Evolutionary conservation across 768 basidiomycete species (phyloP).

Genomic region (Sistotremastrum niveocremeum): DNA sequence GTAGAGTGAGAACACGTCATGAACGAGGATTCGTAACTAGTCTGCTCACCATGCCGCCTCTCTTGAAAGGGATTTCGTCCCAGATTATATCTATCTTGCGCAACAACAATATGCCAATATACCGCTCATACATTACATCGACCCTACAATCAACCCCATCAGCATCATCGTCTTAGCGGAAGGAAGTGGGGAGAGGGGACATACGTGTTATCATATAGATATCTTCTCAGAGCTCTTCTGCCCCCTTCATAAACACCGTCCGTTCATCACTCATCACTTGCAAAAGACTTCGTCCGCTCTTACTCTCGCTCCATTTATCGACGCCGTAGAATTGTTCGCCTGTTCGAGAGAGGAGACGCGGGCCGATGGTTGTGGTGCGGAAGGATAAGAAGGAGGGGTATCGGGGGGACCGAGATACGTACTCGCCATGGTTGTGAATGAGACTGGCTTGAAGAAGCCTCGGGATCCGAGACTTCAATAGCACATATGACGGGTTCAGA

Average conservation of each 20-base stretch:
- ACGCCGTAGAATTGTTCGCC: slow-evolving; percentile 66
- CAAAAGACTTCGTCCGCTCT: slow-evolving; percentile 52
- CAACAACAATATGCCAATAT: too few relatives aligned
- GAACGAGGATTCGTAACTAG: too few relatives aligned
- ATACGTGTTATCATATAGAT: slow-evolving; percentile 72
- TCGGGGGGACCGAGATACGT: slow-evolving; percentile 68
- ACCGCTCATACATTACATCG: too few relatives aligned
- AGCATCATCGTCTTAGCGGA: slow-evolving; percentile 1
- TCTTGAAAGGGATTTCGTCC: too few relatives aligned
- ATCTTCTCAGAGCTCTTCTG: too few relatives aligned
- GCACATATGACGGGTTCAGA: background rate
- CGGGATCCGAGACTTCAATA: slow-evolving; percentile 48
- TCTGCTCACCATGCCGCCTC: too few relatives aligned
- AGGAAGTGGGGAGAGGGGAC: slow-evolving; percentile 12
- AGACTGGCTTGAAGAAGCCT: slow-evolving; percentile 68
- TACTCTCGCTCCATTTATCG: slow-evolving; percentile 60
- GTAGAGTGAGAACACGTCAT: too few relatives aligned
- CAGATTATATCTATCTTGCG: too few relatives aligned
- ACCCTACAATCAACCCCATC: slow-evolving; percentile 24
- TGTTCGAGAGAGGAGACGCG: slow-evolving; percentile 59
- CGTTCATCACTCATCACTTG: slow-evolving; percentile 72
- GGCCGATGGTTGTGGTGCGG: slow-evolving; percentile 42
- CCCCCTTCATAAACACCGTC: too few relatives aligned
- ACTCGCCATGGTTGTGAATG: slow-evolving; percentile 75
- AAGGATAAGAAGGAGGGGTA: slow-evolving; percentile 47